Evolutionary conservation across 1,139 yeast genomes (phyloP), one percentile per base, ranked within the genome.

Genomic region (Yamadazyma atlantica): DNA sequence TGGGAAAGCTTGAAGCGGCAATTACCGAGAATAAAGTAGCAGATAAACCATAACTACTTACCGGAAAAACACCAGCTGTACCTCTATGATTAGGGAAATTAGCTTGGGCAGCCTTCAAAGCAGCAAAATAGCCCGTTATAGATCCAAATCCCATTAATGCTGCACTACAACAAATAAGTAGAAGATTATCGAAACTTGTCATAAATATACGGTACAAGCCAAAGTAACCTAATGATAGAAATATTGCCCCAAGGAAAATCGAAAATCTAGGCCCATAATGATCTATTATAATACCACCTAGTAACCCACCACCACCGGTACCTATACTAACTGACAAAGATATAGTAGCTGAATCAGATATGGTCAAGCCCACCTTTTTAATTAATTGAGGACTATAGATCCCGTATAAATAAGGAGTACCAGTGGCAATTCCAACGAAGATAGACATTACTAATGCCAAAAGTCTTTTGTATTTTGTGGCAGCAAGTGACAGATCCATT

Each of bases 381-480:
- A 82, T 70, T 45, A 84, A 60, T 53, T 84, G 89, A 2, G 90
- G 90, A 2, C 87, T 79, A 54, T 80, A 85, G 11, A 79, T 78
- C 1, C 90, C 85, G 53, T 80, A 85, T 16, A 82, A 62, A 52
- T 83, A 84, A 0, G 87, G 85, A 1, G 90, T 82, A 0, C 92
- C 90, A 2, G 88, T 57, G 1, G 69, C 75, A 33, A 71, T 46
- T 1, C 72, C 58, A 23, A 70, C 64, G 29, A 68, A 54, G n/a
- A 68, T 53, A 7, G 59, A 53, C 12, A 45, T 39, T 2, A 46
- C 33, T 16, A 57, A 41, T 0, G 60, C 46, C 4, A 48, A 22
- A 12, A 51, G 27, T 31, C 63, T 31, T 25, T 40, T 36, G 31
- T 41, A 41, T 4, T 31, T 23, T 10, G 26, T 23, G 4, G 19